Evolutionary conservation across 2,329 filamentous ascomycete genomes (phyloP).

Genomic region (Huntiella omanensis): DNA sequence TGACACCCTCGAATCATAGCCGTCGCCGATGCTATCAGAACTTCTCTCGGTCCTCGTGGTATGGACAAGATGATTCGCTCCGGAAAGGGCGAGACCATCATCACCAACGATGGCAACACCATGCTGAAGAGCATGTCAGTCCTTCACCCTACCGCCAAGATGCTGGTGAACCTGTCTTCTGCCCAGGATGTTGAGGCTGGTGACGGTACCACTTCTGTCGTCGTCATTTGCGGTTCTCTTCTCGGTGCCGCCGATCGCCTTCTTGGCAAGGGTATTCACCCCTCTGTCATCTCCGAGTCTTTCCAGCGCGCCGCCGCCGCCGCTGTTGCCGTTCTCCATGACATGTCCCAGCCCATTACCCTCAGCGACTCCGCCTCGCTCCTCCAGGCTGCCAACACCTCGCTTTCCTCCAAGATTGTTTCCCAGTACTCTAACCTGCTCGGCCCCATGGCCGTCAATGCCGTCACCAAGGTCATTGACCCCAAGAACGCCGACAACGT

Average conservation of each 20-base stretch:
- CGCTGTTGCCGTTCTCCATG: conserved; percentile 75
- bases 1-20: conserved; percentile 31
- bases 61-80: conserved; percentile 99
- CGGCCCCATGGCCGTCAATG: conserved; percentile 95
- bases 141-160: conserved; percentile 98
- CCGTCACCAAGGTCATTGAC: conserved; percentile 89
- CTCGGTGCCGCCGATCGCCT: conserved; percentile 84
- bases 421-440: conserved; percentile 90
- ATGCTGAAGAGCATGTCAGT: conserved; percentile 99
- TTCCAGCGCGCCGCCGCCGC: conserved; percentile 89
- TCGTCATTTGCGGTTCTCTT: conserved; percentile 91
- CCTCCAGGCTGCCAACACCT: conserved; percentile 90
- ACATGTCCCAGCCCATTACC: conserved; percentile 88
- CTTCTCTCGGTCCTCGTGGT: conserved; percentile 83
- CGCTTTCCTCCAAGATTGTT: conserved; percentile 95
- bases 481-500: conserved; percentile 91
- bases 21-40: conserved; percentile 93
- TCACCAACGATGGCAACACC: conserved; percentile 98
- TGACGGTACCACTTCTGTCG: conserved; percentile 94
- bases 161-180: conserved; percentile 92
- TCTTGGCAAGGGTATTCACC: conserved; percentile 85
- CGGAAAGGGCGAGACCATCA: conserved; percentile 90
- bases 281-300: conserved; percentile 89
- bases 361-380: conserved; percentile 76
- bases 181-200: conserved; percentile 97